Conservation (phyloP, 2,329 filamentous ascomycete genomes). For the Penicillium vulpinum region DNA sequence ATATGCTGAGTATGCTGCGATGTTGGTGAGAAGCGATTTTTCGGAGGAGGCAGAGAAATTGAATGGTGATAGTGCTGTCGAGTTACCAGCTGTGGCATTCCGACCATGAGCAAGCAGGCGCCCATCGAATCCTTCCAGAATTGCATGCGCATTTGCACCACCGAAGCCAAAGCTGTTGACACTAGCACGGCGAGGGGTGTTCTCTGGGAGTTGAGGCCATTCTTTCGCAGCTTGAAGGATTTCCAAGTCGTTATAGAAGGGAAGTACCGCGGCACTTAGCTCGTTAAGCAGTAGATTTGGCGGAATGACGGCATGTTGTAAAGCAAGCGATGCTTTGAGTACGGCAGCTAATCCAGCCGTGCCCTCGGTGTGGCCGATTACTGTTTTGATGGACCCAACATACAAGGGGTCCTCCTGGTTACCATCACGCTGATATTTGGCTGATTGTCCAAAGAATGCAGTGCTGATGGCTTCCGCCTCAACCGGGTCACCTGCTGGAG, state of each 20-base stretch:
- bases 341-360: conserved; percentile 35
- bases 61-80: conserved; percentile 13
- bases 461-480: conserved; percentile 25
- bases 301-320: conserved; percentile 40
- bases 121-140: conserved; percentile 37
- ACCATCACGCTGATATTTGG: conserved; percentile 8
- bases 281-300: conserved; percentile 32
- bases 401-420: conserved; percentile 15
- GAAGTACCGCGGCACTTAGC: conserved; percentile 26
- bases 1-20: conserved; percentile 14
- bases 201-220: conserved; percentile 25
- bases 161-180: conserved; percentile 51
- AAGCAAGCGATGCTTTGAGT: conserved; percentile 39
- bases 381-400: conserved; percentile 36
- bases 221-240: conserved; percentile 20
- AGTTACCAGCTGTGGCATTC: not conserved
- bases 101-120: too few species aligned
- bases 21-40: conserved; percentile 14
- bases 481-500: conserved; percentile 26
- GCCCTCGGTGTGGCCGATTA: conserved; percentile 39
- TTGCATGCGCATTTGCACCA: conserved; percentile 40
- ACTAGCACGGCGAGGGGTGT: conserved; percentile 37
- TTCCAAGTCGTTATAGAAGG: conserved; percentile 26
- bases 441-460: conserved; percentile 19
- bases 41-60: conserved; percentile 25